phyloP scores from a whole-genome alignment of 345 rosid genomes.

The Ceriops decandra region DNA sequence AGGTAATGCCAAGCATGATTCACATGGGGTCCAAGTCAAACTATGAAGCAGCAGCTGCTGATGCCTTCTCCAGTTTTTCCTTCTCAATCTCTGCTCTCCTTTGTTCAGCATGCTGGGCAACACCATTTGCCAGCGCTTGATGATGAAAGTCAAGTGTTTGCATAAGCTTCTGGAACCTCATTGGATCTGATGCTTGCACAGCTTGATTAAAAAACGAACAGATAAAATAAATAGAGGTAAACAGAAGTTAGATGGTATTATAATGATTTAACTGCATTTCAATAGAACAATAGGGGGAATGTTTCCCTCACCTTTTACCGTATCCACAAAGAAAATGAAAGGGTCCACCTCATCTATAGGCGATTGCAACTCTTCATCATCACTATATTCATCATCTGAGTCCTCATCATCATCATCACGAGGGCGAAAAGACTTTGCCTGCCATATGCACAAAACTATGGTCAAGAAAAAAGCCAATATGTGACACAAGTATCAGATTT shows the following conservation, averaged over 20 bases:
- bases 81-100: constrained; percentile 91
- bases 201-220: constrained; percentile 32
- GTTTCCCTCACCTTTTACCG: constrained; percentile 59
- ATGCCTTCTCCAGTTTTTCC: constrained; percentile 75
- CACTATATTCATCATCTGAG: constrained; percentile 87
- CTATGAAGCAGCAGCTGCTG: constrained; percentile 43
- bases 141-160: constrained; percentile 76
- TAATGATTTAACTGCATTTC: neutral
- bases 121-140: constrained; percentile 84
- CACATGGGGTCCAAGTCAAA: constrained; percentile 1
- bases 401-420: constrained; percentile 66
- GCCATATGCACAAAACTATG: constrained; percentile 12
- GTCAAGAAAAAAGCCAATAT: neutral
- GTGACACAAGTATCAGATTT: neutral
- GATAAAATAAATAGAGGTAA: neutral
- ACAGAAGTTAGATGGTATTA: constrained; percentile 1
- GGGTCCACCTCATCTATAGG: constrained; percentile 99
- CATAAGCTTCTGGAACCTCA: constrained; percentile 79
- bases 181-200: constrained; percentile 68
- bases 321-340: constrained; percentile 82
- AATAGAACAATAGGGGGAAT: neutral
- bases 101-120: constrained; percentile 91
- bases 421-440: constrained; percentile 75
- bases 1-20: constrained; percentile 18
- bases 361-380: constrained; percentile 89